phyloP scores from a whole-genome alignment of 495 filamentous ascomycete genomes.

The Talaromyces adpressus region DNA sequence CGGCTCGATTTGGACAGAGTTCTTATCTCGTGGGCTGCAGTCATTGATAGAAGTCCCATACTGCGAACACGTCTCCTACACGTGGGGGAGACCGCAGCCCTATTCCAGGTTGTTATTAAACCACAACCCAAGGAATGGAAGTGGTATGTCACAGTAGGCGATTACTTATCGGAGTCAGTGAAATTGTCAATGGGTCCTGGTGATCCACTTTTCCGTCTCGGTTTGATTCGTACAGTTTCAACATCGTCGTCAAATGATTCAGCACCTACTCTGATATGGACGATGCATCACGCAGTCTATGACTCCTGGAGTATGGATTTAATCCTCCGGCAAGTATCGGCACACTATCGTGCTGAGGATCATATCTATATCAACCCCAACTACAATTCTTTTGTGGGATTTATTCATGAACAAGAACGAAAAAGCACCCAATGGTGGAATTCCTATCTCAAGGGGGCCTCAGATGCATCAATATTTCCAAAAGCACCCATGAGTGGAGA shows the following conservation, averaged over 20 bases:
- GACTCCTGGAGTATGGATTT: conserved; percentile 19
- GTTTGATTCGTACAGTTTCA: conserved; percentile 17
- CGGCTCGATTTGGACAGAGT: conserved; percentile 25
- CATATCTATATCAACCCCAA: background rate
- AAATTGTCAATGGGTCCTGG: conserved; percentile 34
- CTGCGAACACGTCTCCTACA: conserved; percentile 38
- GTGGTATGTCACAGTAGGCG: background rate
- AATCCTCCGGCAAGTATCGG: conserved; percentile 4
- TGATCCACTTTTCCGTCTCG: conserved; percentile 36
- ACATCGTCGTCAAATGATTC: background rate
- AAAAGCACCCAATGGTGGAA: background rate
- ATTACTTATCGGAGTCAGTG: conserved; percentile 30
- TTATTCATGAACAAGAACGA: background rate
- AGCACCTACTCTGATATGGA: conserved; percentile 18
- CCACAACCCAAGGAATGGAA: background rate
- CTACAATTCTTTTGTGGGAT: background rate
- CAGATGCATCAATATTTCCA: conserved; percentile 1
- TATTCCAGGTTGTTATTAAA: conserved; percentile 30
- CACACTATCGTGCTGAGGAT: background rate
- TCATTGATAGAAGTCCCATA: conserved; percentile 22
- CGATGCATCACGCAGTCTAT: conserved; percentile 26
- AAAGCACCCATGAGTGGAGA: background rate
- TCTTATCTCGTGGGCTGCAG: conserved; percentile 28
- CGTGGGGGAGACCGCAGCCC: conserved; percentile 7
- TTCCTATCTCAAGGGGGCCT: background rate